Base-by-base conservation (phyloP, 257 asterid species). In the Jaltomata sinuosa region DNA sequence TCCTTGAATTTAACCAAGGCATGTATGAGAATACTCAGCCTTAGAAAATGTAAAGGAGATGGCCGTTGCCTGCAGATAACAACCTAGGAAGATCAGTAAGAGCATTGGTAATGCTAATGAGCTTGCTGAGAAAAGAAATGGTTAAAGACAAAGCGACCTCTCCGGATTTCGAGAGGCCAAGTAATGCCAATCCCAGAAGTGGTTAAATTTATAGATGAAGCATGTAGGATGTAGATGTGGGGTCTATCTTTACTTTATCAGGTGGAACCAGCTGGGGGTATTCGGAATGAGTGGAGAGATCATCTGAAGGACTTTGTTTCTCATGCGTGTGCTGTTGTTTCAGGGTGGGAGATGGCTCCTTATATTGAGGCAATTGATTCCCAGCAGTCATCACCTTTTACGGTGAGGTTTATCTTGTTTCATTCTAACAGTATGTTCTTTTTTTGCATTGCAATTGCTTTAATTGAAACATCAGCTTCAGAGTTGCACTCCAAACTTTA, bases 271-370 rank as follows among this genome's bases (percentile, higher is more conserved):
- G 14, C 50, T 5, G 27, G 50, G 50, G 50, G 27, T 36, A 36
- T 68, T 68, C 11, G 50, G 27, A 32, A 68, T 68, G 78, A 31
- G 29, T 68, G 78, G 25, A 68, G 78, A 68, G 29, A 34, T 16
- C 19, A 68, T 36, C 49, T 2, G 18, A 68, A 12, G 4, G 47
- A 38, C 34, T 50, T 69, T 57, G 81, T 82, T 42, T 32, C 64
- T 84, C 84, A 77, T 85, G 85, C 40, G 76, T 65, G 21, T 85
- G 50, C 71, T 83, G 79, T 59, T 85, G 42, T 88, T 92, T 71
- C 95, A 94, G 98, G 65, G 83, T 93, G 94, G 95, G 92, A 96
- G 87, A 90, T 96, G 98, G 98, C 98, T 85, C 98, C 99, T 74
- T 96, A 94, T 83, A 92, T 96, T 49, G 98, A 96, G 93, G 98